Evolutionary conservation across 805 yeast species (phyloP), one percentile per base, ranked within the genome.

Genomic region (Ogataea pilisensis): DNA sequence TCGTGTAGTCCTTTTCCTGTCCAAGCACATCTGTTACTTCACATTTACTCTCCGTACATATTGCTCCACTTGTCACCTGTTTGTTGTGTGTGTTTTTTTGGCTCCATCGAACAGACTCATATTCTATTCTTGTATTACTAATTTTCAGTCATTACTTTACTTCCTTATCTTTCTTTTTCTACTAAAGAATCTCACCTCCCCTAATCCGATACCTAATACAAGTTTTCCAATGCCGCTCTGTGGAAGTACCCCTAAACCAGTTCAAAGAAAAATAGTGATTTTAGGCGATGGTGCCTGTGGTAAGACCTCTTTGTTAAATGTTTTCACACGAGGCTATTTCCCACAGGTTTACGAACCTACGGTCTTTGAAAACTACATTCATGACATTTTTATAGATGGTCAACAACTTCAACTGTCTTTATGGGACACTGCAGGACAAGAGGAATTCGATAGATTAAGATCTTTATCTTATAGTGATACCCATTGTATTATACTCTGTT

Each of bases 371-470:
- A 91, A 91, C 68, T 91, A 91, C 61, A 95, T 90, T 44, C 98
- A 91, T 65, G 98, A 91, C 61, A 93, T 91, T 49, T 91, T 87
- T 66, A 89, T 91, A 41, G 99, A 91, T 61, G 91, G 91, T 38
- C 88, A 87, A 61, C 88, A 93, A 37, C 85, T 91, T 54, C 95
- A 90, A 57, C 69, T 91, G 42, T 89, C 96, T 13, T 70, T 91
- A 41, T 93, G 99, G 99, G 99, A 91, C 62, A 91, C 99, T 5
- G 99, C 99, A 1, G 99, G 99, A 7, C 99, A 91, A 70, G 99
- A 91, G 66, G 99, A 91, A 67, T 91, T 91, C 55, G 99, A 91
- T 63, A 76, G 97, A 48, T 73, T 91, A 62, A 78, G 99, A 62
- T 87, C 97, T 1, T 72, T 91, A 46, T 85, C 95, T 37, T 93